Evolutionary conservation across 2,329 filamentous ascomycete genomes (phyloP), one percentile per base, ranked within the genome.

Genomic region (Stagonosporopsis vannaccii): DNA sequence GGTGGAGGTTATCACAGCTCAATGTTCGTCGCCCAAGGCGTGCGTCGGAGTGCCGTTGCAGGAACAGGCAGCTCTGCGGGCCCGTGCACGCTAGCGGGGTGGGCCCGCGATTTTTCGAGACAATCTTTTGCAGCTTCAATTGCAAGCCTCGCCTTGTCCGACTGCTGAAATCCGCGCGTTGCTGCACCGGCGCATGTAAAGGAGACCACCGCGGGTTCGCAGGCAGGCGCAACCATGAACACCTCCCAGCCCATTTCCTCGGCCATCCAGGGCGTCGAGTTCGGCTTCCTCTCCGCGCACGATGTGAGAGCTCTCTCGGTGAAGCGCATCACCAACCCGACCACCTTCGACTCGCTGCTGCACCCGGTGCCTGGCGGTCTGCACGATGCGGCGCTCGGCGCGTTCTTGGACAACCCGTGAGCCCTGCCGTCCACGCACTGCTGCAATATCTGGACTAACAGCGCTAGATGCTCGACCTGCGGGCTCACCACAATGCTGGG

Each of bases 271-370:
- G 89, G 89, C 74, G 91, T 99, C 71, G 91, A 96, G 75, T 99
- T 99, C 77, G 88, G 87, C 41, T 91, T 96, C 72, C 86, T 98
- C 66, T 87, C 90, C 19, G 83, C 88, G 47, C 83, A 89, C 58
- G 94, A 99, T 77, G 92, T 99, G 74, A 88, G 88, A 74, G 85
- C 88, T 59, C 87, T 98, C 68, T 99, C 95, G 8, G 95, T 97
- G 65, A 95, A 95, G 81, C 87, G 88, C 77, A 96, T 99, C 68
- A 90, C 96, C 72, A 96, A 96, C 80, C 89, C 92, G 47, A 91
- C 86, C 65, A 97, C 95, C n/a, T 95, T 98, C 76, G 95, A 98
- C 78, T 92, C 87, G 56, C 86, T 97, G 53, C 84, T 96, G 64
- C 93, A 97, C 69, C 93, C 94, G 7, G 85, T 96, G 9, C 90